These are phyloP conservation scores for Fusarium nanum DNA, from an alignment of 2,329 filamentous ascomycete genomes.

Conservation along the genomic window DNA sequence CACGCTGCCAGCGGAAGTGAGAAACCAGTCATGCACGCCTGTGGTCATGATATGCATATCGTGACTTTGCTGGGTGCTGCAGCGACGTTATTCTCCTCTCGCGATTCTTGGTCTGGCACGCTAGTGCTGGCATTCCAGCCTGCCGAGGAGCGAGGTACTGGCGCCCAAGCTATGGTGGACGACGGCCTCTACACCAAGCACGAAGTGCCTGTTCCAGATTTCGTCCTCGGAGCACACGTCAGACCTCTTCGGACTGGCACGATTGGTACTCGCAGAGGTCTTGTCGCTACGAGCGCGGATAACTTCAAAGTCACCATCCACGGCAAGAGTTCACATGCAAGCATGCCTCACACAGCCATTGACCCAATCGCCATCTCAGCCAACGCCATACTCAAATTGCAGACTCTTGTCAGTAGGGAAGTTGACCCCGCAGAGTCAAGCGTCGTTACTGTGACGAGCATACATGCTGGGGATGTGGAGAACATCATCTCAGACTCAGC, in stretches of 20 bases:
- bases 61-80: slow-evolving; percentile 67
- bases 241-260: slow-evolving; percentile 49
- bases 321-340: slow-evolving; percentile 50
- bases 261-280: slow-evolving; percentile 43
- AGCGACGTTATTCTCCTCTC: slow-evolving; percentile 58
- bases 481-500: slow-evolving; percentile 60
- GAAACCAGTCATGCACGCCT: slow-evolving; percentile 74
- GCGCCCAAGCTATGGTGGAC: slow-evolving; percentile 61
- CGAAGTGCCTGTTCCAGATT: slow-evolving; percentile 48
- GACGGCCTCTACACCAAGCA: slow-evolving; percentile 50
- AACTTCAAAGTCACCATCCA: slow-evolving; percentile 46
- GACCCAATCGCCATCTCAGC: slow-evolving; percentile 24
- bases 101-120: slow-evolving; percentile 69
- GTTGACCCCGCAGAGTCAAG: slow-evolving; percentile 52
- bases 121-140: slow-evolving; percentile 75
- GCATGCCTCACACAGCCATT: slow-evolving; percentile 20
- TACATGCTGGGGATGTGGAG: slow-evolving; percentile 56
- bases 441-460: slow-evolving; percentile 58
- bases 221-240: slow-evolving; percentile 54
- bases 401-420: slow-evolving; percentile 50
- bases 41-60: slow-evolving; percentile 76
- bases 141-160: slow-evolving; percentile 71
- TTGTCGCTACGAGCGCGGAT: slow-evolving; percentile 45
- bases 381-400: slow-evolving; percentile 32
- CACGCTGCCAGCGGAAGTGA: slow-evolving; percentile 7